Evolutionary conservation across 2,329 filamentous ascomycete species (phyloP).

Genomic region (Esteya vermicola): DNA sequence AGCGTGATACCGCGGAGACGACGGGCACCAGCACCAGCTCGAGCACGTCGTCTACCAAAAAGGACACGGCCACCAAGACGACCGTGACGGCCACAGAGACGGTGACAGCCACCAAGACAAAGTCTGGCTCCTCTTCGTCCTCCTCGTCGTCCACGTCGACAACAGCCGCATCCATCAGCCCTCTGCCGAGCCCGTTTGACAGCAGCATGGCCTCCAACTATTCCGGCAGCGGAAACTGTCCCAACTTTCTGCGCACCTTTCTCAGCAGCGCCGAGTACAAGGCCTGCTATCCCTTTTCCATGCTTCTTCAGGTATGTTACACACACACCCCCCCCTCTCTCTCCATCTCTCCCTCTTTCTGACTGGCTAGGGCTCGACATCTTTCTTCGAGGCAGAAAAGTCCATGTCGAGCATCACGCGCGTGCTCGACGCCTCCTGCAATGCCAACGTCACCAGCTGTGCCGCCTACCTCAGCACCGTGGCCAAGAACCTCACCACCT

Average conservation of each 20-base stretch:
- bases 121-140: too few relatives aligned
- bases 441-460: slow-evolving; percentile 52
- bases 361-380: slow-evolving; percentile 51
- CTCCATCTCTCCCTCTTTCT: neutral
- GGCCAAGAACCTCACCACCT: slow-evolving; percentile 47
- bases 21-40: slow-evolving; percentile 3
- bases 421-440: slow-evolving; percentile 67
- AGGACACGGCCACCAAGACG: neutral
- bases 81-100: neutral
- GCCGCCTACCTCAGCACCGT: slow-evolving; percentile 46
- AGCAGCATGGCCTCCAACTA: slow-evolving; percentile 49
- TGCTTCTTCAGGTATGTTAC: slow-evolving; percentile 58
- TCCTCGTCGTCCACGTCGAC: slow-evolving; percentile 13
- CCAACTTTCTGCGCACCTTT: slow-evolving; percentile 53
- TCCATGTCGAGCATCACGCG: slow-evolving; percentile 59
- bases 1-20: slow-evolving; percentile 6
- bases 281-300: slow-evolving; percentile 67
- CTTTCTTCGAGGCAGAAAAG: slow-evolving; percentile 69
- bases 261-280: slow-evolving; percentile 53
- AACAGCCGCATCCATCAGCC: slow-evolving; percentile 18
- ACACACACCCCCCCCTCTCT: neutral
- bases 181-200: slow-evolving; percentile 54
- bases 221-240: slow-evolving; percentile 39
- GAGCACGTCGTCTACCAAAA: slow-evolving; percentile 1
- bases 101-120: slow-evolving; percentile 8